phyloP scores from a whole-genome alignment of 2,329 filamentous ascomycete species.

The Exophiala mesophila region DNA sequence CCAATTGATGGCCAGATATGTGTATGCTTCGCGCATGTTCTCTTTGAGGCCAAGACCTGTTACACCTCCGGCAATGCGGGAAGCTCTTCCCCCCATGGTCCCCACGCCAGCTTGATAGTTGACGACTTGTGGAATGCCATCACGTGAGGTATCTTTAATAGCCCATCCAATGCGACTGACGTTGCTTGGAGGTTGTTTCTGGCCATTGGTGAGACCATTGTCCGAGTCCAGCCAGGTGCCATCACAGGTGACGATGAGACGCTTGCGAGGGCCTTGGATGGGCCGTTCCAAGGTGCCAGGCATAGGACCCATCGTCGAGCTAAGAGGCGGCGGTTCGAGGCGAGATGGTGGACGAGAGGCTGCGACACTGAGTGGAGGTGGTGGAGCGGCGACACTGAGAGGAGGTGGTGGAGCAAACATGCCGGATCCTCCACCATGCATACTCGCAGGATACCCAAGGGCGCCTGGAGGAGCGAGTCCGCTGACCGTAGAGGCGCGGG shows the following conservation, averaged over 20 bases:
- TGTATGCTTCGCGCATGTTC: conserved; percentile 28
- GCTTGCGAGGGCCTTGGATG: conserved; percentile 26
- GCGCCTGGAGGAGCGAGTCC: conserved; percentile 18
- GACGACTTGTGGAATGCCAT: conserved; percentile 36
- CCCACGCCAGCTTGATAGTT: conserved; percentile 41
- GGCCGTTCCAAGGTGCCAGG: conserved; percentile 23
- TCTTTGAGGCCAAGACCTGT: conserved; percentile 26
- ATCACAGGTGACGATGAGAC: conserved; percentile 35
- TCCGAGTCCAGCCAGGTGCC: conserved; percentile 35
- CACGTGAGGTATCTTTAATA: conserved; percentile 30
- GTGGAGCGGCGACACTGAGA: conserved; percentile 11
- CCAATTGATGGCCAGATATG: conserved; percentile 35
- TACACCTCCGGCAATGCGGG: conserved; percentile 21
- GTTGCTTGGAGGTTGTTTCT: conserved; percentile 34
- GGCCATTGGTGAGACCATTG: conserved; percentile 26
- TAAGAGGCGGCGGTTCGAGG: conserved; percentile 24
- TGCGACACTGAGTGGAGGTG: conserved; percentile 13
- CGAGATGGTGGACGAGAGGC: conserved; percentile 19
- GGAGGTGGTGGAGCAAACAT: conserved; percentile 15
- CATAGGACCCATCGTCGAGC: conserved; percentile 24
- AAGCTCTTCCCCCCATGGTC: conserved; percentile 25
- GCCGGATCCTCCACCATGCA: conserved; percentile 13
- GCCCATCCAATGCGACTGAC: conserved; percentile 37
- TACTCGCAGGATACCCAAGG: conserved; percentile 14
- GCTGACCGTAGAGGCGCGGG: conserved; percentile 20